Base-by-base conservation (phyloP, 345 rosid genomes). In the Orychophragmus violaceus region DNA sequence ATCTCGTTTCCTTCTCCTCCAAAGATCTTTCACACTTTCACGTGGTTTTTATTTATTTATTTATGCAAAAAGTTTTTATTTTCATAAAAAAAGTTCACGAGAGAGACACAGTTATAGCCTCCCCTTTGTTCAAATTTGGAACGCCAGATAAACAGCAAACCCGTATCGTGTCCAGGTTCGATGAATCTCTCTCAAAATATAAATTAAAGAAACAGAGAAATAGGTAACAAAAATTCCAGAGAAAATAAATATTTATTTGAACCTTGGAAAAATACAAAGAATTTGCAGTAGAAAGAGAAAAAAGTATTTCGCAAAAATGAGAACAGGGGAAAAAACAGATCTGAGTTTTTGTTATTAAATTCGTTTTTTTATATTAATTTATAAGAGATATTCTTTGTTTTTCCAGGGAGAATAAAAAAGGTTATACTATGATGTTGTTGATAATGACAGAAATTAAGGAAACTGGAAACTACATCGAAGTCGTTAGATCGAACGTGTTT, bases 91-190 rank as follows among this genome's bases (percentile, higher is more conserved):
- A 65, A 74, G 62, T 33, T 41, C 51, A 51, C 49, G 64, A 63
- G 57, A 53, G n/a, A 61, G 12, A 59, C 50, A 66, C 50, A 66
- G 77, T 30, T 73, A 50, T 32, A 73, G 24, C 63, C 62, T 59
- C 29, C 19, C 69, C 18, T 36, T 45, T n/a, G 4, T 46, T 18
- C 3, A 13, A 16, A 8, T 64, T 27, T 51, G n/a, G 3, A 59
- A 35, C 8, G 25, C 62, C 63, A 53, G 69, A 42, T 54, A 67
- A 58, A 12, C 37, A 35, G 44, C 42, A 56, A 64, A 56, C 36
- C 57, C 1, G 8, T 58, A 49, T 22, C 3, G 6, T 39, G 71
- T 72, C 71, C 50, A 65, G 61, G 61, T 72, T 72, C 71, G 51
- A 66, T 64, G 41, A 72, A 35, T n/a, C 0, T 44, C 10, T 53